Base-by-base conservation (phyloP, 805 yeast species). In the Zygosaccharomyces siamensis region DNA sequence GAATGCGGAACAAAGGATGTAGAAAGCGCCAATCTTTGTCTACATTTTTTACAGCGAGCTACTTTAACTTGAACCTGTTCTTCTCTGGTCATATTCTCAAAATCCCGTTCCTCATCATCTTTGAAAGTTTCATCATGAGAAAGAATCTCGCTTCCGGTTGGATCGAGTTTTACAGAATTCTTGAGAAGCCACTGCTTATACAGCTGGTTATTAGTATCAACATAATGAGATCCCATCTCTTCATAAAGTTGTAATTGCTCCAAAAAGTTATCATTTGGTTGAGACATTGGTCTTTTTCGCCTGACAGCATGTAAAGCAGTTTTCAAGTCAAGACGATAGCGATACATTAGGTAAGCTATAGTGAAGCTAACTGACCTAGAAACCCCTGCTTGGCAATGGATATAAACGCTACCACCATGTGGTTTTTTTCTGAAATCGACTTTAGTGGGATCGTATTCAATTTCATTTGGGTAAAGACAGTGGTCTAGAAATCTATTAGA, bases 331-430 rank as follows among this genome's bases (percentile, higher is more conserved):
- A 89, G 72, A 1, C 79, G 75, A 64, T 84, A 74, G 44, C 89
- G 71, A 62, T 81, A 78, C 97, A 93, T 92, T 38, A 90, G 79
- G 64, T 88, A 96, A 0, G 97, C 95, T 43, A 87, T 81, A 32
- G 84, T 82, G 12, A 89, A 83, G 0, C 97, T 83, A 0, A 86
- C 92, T 4, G 96, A 86, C 54, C 99, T 74, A 1, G 97, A 89
- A 26, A 88, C 87, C 0, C 99, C 99, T 26, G 96, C 97, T 50
- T 92, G 87, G 66, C 95, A 87, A 62, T 85, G 88, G 8, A 85
- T 78, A 50, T 81, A 71, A 1, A 77, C 70, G n/a, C 73, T 71
- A 4, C 77, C 75, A 45, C 65, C 60, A 46, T 78, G 79, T 21
- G 63, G 72, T 37, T 58, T 65, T 21, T 59, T 60, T 49, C 55